Evolutionary conservation across 208 protist genomes (phyloP).

Genomic region (Trypanosoma conorhini): DNA sequence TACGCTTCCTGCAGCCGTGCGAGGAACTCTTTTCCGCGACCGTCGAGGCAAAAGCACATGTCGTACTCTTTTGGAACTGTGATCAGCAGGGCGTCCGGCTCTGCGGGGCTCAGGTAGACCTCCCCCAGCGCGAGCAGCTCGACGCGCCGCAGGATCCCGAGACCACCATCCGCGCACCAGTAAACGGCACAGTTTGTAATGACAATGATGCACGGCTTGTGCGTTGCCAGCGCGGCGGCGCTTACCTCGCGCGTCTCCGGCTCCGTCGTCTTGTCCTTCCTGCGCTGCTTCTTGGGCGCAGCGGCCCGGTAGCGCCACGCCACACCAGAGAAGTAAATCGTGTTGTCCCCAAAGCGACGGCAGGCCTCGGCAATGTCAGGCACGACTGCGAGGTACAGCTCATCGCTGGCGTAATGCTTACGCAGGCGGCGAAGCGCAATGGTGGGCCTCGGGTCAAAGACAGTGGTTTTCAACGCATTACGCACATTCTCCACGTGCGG

Average conservation of each 20-base stretch:
- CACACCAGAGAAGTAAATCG: slow-evolving; percentile 66
- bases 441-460: slow-evolving; percentile 55
- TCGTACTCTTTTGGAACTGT: slow-evolving; percentile 61
- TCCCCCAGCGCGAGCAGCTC: slow-evolving; percentile 45
- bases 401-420: slow-evolving; percentile 40
- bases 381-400: slow-evolving; percentile 46
- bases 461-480: slow-evolving; percentile 36
- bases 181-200: slow-evolving; percentile 74
- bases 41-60: slow-evolving; percentile 57
- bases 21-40: slow-evolving; percentile 57
- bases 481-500: slow-evolving; percentile 47
- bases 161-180: slow-evolving; percentile 54
- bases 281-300: slow-evolving; percentile 27
- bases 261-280: neutral
- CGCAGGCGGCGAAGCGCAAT: slow-evolving; percentile 50
- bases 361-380: slow-evolving; percentile 53
- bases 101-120: slow-evolving; percentile 34
- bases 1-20: slow-evolving; percentile 57
- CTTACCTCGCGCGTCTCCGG: slow-evolving; percentile 25
- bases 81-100: slow-evolving; percentile 61
- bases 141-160: slow-evolving; percentile 53
- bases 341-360: slow-evolving; percentile 73
- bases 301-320: slow-evolving; percentile 65
- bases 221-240: slow-evolving; percentile 44
- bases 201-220: slow-evolving; percentile 57